Evolutionary conservation across 306 rosid species (phyloP).

Genomic region (Gastrolobium bilobum): DNA sequence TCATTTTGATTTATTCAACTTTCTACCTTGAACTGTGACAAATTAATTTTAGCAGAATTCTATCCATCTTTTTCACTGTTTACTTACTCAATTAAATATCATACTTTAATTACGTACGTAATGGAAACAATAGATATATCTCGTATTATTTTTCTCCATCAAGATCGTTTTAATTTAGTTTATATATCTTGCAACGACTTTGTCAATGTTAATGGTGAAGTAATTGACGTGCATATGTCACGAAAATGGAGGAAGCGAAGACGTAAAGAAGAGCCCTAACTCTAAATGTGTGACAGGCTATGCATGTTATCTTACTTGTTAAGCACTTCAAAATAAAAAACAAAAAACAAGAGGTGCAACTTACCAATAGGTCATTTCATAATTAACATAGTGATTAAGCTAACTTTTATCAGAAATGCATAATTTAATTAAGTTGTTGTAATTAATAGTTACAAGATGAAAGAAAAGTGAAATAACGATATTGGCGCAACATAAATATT

Average conservation of each 20-base stretch:
- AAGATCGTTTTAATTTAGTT: slow-evolving; percentile 1
- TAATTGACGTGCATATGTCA: slow-evolving; percentile 60
- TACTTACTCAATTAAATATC: slow-evolving; percentile 27
- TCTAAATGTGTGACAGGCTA: slow-evolving; percentile 44
- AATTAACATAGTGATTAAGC: slow-evolving; percentile 33
- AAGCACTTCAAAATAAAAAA: slow-evolving; percentile 61
- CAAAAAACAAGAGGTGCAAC: slow-evolving; percentile 17
- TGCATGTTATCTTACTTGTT: slow-evolving; percentile 57
- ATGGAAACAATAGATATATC: slow-evolving; percentile 42
- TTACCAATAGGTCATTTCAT: slow-evolving; percentile 19
- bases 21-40: too few relatives aligned
- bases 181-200: slow-evolving; percentile 21
- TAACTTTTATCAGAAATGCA: slow-evolving; percentile 25
- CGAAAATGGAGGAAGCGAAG: slow-evolving; percentile 27
- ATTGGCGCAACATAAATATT: too few relatives aligned
- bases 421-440: slow-evolving; percentile 50
- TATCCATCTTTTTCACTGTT: too few relatives aligned
- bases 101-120: slow-evolving; percentile 16
- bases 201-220: slow-evolving; percentile 48
- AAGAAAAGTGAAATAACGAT: slow-evolving; percentile 49
- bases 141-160: slow-evolving; percentile 33
- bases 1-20: too few relatives aligned
- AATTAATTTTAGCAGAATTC: too few relatives aligned
- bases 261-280: slow-evolving; percentile 51
- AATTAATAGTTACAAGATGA: slow-evolving; percentile 30